Percentiles rank a stretch among this genome's conserved stretches.
phyloP scores from a whole-genome alignment of 257 asterid genomes.

The Lantana camara region DNA sequence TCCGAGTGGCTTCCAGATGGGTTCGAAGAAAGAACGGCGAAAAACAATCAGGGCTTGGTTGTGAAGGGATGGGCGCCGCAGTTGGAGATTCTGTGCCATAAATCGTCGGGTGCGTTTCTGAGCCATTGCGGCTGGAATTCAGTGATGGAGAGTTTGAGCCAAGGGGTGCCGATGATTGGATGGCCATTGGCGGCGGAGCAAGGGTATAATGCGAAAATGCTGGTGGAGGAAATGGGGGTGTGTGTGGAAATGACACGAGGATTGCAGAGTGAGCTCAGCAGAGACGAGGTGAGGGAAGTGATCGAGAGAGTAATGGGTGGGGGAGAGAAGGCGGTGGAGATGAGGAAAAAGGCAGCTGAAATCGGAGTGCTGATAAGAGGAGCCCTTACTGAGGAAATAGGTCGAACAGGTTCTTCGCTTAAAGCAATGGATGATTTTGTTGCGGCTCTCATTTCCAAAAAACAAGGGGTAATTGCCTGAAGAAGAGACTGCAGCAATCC shows the following conservation, averaged over 20 bases:
- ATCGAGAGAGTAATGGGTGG: slow-evolving; percentile 51
- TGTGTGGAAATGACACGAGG: slow-evolving; percentile 68
- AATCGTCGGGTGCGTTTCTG: slow-evolving; percentile 66
- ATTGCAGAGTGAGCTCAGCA: slow-evolving; percentile 34
- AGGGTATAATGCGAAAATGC: slow-evolving; percentile 79
- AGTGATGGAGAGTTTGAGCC: slow-evolving; percentile 77
- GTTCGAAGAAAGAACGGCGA: slow-evolving; percentile 44
- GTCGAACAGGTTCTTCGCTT: slow-evolving; percentile 49
- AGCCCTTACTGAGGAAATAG: slow-evolving; percentile 49
- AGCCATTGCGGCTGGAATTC: slow-evolving; percentile 99
- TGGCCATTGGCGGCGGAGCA: slow-evolving; percentile 98
- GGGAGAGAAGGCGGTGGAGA: slow-evolving; percentile 53
- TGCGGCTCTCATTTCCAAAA: slow-evolving; percentile 26
- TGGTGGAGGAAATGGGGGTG: slow-evolving; percentile 80
- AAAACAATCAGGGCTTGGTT: slow-evolving; percentile 50
- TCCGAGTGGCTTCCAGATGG: slow-evolving; percentile 75
- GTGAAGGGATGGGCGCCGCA: slow-evolving; percentile 95
- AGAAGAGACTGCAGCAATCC: too few species aligned
- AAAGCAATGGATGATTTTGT: slow-evolving; percentile 62
- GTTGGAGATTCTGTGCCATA: slow-evolving; percentile 77
- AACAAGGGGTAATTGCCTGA: too few species aligned
- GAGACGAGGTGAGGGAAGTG: slow-evolving; percentile 67
- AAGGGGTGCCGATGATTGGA: slow-evolving; percentile 87
- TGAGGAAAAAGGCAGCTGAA: slow-evolving; percentile 61
- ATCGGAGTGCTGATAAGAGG: slow-evolving; percentile 58